phyloP scores from a whole-genome alignment of 192 early-diverging fungal species.

The Coemansia sp. region DNA sequence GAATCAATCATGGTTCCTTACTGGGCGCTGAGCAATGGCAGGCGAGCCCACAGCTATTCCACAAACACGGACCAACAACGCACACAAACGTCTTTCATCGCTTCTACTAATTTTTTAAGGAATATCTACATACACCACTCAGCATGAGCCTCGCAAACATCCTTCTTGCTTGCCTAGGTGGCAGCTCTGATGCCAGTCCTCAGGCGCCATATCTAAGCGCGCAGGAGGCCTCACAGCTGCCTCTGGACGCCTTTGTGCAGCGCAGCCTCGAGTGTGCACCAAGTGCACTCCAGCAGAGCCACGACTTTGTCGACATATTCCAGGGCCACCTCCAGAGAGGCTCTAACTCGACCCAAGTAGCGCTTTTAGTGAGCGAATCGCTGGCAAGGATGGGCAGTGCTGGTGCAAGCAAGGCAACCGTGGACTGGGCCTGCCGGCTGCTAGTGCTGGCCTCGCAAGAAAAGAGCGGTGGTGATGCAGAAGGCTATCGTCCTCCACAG shows the following conservation, averaged over 20 bases:
- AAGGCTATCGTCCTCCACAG: slow-evolving; percentile 28
- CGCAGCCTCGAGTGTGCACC: slow-evolving; percentile 51
- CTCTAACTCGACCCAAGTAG: slow-evolving; percentile 16
- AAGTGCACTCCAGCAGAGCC: slow-evolving; percentile 28
- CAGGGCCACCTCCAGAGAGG: slow-evolving; percentile 34
- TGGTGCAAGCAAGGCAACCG: slow-evolving; percentile 28
- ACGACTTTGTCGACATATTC: slow-evolving; percentile 44
- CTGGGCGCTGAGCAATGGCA: no score
- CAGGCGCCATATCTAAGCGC: slow-evolving; percentile 45
- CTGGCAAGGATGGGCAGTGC: slow-evolving; percentile 34
- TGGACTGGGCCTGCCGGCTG: slow-evolving; percentile 49
- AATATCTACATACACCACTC: neutral
- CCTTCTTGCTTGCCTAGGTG: slow-evolving; percentile 34
- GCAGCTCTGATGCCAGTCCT: slow-evolving; percentile 9
- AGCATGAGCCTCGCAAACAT: slow-evolving; percentile 38
- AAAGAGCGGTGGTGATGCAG: neutral
- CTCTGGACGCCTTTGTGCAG: slow-evolving; percentile 44
- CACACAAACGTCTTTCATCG: neutral
- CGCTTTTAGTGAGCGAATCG: slow-evolving; percentile 29
- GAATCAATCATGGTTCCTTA: neutral
- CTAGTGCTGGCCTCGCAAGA: slow-evolving; percentile 23
- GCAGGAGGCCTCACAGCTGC: slow-evolving; percentile 47
- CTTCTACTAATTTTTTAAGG: neutral
- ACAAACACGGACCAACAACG: neutral
- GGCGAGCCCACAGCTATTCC: neutral